Percentiles rank a stretch among this genome's conserved stretches.
These are phyloP conservation scores for Eucalyptus camaldulensis DNA, from an alignment of 345 rosid genomes.

Conservation along the genomic window DNA sequence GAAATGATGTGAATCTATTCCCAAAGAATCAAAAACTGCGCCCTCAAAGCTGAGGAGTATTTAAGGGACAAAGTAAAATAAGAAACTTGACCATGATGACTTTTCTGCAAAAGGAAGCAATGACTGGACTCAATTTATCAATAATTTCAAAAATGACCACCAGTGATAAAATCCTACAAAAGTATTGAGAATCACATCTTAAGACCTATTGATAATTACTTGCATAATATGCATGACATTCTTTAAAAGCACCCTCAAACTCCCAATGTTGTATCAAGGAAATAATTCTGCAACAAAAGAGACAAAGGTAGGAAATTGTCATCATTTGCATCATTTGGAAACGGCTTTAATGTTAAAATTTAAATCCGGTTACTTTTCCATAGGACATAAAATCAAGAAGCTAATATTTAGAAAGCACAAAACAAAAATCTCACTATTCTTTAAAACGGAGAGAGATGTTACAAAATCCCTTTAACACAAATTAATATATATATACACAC, in stretches of 20 bases:
- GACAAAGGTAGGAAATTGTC: too few species aligned
- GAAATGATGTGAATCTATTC: too few species aligned
- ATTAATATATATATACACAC: too few species aligned
- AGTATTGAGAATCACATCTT: too few species aligned
- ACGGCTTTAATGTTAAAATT: too few species aligned
- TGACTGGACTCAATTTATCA: background rate
- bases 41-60: slow-evolving; percentile 27
- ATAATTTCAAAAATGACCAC: too few species aligned
- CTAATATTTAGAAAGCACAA: background rate
- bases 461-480: too few species aligned
- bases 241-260: background rate
- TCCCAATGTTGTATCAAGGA: background rate
- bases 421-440: background rate
- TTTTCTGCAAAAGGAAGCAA: background rate
- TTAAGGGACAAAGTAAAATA: background rate
- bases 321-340: too few species aligned
- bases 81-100: background rate
- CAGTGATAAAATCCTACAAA: too few species aligned
- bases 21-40: slow-evolving; percentile 10
- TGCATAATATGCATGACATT: background rate
- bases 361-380: background rate
- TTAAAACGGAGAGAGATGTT: background rate
- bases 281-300: background rate
- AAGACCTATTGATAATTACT: too few species aligned
- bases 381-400: background rate